Evolutionary conservation across 306 rosid species (phyloP), one percentile per base, ranked within the genome.

Genomic region (Dryas octopetala): DNA sequence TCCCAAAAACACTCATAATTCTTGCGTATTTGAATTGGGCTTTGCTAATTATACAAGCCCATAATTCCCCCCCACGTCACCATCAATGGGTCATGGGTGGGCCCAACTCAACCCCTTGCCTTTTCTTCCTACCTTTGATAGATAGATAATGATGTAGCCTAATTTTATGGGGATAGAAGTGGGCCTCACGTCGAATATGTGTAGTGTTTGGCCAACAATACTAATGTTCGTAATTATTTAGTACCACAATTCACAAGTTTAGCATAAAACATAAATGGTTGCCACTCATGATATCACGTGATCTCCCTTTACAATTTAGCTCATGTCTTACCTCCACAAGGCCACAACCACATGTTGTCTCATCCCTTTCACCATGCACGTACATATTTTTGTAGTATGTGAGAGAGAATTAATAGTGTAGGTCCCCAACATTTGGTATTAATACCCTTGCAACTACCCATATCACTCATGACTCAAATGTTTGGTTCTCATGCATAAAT

Each of bases 251-350:
- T 58, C 10, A 6, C 6, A 13, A n/a, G 15, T 43, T 43, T 3
- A 44, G 50, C 23, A 4, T 11, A 9, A 15, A 50, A 50, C 12
- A 17, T 70, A 54, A 5, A 71, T 7, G 19, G 4, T 10, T n/a
- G 9, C 64, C 26, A 44, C 38, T 44, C 28, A 58, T 7, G n/a
- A 6, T n/a, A n/a, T 72, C 76, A 72, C 66, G 76, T 72, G 57
- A 72, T 72, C 28, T 12, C 26, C 1, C 53, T 45, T 10, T 45
- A 44, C 66, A 58, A 57, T 23, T 10, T 14, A 28, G 15, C 15
- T 26, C 54, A 43, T 55, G 23, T 53, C 59, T 44, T 16, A 49
- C 48, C 26, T 49, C 6, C 49, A 14, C 23, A 23, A 23, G 23
- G 23, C 23, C 23, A 23, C 12, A 9, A 12, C 26, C n/a, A 41